These are phyloP conservation scores for Trypanosoma mega DNA, from an alignment of 208 protist genomes.

Conservation along the genomic window DNA sequence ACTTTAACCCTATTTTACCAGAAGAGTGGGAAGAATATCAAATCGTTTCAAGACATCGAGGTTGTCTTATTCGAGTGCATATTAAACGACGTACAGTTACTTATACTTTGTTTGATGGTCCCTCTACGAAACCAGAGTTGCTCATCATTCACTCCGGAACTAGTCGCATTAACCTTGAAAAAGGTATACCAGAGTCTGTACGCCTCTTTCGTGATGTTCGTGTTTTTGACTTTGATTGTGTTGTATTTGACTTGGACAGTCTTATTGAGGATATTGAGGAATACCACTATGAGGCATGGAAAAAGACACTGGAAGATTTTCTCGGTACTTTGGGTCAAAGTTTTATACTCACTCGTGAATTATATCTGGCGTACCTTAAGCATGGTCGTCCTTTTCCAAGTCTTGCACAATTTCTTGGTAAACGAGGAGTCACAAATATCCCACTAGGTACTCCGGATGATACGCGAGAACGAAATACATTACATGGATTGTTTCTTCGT, in stretches of 20 bases:
- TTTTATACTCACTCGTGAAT: constrained; percentile 64
- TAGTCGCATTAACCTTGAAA: constrained; percentile 59
- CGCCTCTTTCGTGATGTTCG: constrained; percentile 68
- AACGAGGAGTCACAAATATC: constrained; percentile 42
- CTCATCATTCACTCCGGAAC: constrained; percentile 74
- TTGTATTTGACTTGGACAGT: constrained; percentile 89
- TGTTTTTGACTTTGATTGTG: constrained; percentile 87
- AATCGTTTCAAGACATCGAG: constrained; percentile 71
- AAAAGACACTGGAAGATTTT: constrained; percentile 69
- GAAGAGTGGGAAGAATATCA: constrained; percentile 77
- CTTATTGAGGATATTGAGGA: constrained; percentile 79
- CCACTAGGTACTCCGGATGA: constrained; percentile 49
- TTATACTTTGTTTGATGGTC: constrained; percentile 64
- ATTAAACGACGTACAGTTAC: constrained; percentile 66
- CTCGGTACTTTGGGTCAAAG: constrained; percentile 38
- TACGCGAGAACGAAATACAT: constrained; percentile 41
- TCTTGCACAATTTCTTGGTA: constrained; percentile 62
- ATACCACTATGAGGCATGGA: constrained; percentile 87
- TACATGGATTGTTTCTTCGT: constrained; percentile 64
- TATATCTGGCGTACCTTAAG: constrained; percentile 84
- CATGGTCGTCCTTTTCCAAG: constrained; percentile 66
- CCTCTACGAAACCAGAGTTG: constrained; percentile 41
- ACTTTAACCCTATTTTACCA: constrained; percentile 81
- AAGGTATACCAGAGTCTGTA: constrained; percentile 56
- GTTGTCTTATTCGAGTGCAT: constrained; percentile 70